Conservation (phyloP, 495 filamentous ascomycete genomes). For the Neohortaea acidophila region DNA sequence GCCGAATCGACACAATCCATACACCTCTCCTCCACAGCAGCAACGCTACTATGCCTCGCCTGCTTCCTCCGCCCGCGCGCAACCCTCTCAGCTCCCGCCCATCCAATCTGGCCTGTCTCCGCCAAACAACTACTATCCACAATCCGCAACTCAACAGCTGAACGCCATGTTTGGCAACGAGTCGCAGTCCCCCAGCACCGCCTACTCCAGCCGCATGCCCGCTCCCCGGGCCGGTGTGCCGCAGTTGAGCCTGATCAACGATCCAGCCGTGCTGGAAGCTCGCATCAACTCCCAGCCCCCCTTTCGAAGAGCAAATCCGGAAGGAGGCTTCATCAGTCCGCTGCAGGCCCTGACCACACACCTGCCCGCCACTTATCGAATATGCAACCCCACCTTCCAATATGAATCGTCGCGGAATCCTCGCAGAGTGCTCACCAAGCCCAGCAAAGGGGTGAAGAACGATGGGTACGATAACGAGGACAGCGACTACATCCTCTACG, state of each 20-base stretch:
- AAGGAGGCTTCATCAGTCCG: conserved; percentile 97
- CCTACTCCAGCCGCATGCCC: conserved; percentile 26
- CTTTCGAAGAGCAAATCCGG: conserved; percentile 85
- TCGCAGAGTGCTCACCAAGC: conserved; percentile 92
- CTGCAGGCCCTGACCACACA: conserved; percentile 91
- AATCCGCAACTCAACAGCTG: conserved; percentile 50
- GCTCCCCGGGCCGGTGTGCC: conserved; percentile 55
- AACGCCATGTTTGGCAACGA: conserved; percentile 59
- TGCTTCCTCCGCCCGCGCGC: conserved; percentile 20
- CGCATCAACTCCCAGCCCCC: conserved; percentile 75
- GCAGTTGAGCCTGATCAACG: conserved; percentile 65
- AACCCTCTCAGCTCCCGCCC: conserved; percentile 45
- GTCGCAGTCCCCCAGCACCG: conserved; percentile 47
- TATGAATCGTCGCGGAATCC: conserved; percentile 99
- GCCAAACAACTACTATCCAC: conserved; percentile 48
- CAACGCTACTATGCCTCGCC: conserved; percentile 48
- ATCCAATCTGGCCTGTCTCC: conserved; percentile 50
- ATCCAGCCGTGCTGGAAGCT: conserved; percentile 59
- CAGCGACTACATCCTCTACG: conserved; percentile 97
- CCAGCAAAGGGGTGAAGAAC: conserved; percentile 97
- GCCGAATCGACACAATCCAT: conserved; percentile 38
- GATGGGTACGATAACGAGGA: conserved; percentile 99
- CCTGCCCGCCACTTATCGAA: conserved; percentile 87
- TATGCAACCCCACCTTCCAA: conserved; percentile 96
- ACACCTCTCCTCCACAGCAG: conserved; percentile 46